Base-by-base conservation (phyloP, 768 basidiomycete species). In the Russula sp. region DNA sequence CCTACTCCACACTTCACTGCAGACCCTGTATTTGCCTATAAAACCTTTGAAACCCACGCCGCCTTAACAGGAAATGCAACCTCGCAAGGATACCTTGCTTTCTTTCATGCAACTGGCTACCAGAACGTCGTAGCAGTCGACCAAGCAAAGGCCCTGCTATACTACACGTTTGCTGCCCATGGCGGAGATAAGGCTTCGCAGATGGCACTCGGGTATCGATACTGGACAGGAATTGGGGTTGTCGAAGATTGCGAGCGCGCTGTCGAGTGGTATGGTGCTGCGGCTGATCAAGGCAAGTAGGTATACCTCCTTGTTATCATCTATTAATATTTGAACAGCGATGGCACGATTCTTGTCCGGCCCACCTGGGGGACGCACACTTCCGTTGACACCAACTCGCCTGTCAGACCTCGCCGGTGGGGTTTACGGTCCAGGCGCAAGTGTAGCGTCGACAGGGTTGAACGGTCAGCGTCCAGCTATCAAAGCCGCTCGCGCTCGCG, bases 201-300 rank as follows among this genome's bases (percentile, higher is more conserved):
- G 73, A 94, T 96, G 92, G 86, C 93, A 2, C 79, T 98, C 36
- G 97, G 88, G 0, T 98, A 96, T 75, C 84, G 94, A 30, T 88
- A 95, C 71, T 98, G 94, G 95, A 88, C 90, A 44, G 97, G 97
- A 1, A 97, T 99, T 62, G 92, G 95, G 13, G 88, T 93, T 0
- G 77, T 85, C 58, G 94, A 98, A 73, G 86, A 87, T 69, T 98
- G 97, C 75, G 80, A 86, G 70, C 79, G 83, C 13, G 92, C 97
- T 16, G 77, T 93, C 59, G 82, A 84, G 30, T 98, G 92, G 89
- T 99, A 98, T 73, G 90, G 94, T 71, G 80, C 79, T 48, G 93
- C 94, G 0, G 91, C 95, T 18, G 91, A 94, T 67, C 84, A 92
- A 76, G 84, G 94, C 90, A 68, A 64, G 75, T 68, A 9, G 22